Conservation (phyloP, 768 basidiomycete species). For the Phylloporus arenicola region DNA sequence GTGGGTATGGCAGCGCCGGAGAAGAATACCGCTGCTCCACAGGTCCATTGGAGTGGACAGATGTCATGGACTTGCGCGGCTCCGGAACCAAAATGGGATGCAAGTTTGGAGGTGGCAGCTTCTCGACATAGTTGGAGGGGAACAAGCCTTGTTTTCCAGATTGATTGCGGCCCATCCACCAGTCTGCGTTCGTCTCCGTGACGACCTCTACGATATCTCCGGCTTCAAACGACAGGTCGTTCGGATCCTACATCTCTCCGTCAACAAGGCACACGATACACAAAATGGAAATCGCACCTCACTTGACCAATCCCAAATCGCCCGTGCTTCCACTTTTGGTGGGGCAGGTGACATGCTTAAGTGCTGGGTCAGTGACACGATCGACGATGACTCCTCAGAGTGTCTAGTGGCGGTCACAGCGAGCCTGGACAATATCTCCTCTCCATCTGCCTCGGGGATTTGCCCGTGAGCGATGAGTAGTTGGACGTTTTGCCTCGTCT, state of each 20-base stretch:
- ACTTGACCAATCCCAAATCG: slow-evolving; percentile 28
- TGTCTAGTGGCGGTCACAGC: slow-evolving; percentile 18
- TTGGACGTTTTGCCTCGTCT: slow-evolving; percentile 43
- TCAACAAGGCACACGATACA: slow-evolving; percentile 5
- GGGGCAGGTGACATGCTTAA: slow-evolving; percentile 23
- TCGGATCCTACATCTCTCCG: slow-evolving; percentile 49
- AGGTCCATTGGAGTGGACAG: slow-evolving; percentile 3
- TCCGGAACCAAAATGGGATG: slow-evolving; percentile 23
- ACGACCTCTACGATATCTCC: slow-evolving; percentile 80
- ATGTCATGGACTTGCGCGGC: slow-evolving; percentile 15
- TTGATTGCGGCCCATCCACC: slow-evolving; percentile 74
- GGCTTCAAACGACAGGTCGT: slow-evolving; percentile 66
- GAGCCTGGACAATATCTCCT: slow-evolving; percentile 37
- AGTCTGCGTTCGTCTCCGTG: slow-evolving; percentile 80
- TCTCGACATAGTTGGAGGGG: slow-evolving; percentile 74
- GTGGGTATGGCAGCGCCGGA: slow-evolving; percentile 17
- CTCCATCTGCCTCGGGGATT: slow-evolving; percentile 37
- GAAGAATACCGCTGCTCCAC: slow-evolving; percentile 14
- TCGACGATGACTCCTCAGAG: slow-evolving; percentile 10
- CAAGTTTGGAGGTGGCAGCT: slow-evolving; percentile 27
- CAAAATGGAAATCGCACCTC: slow-evolving; percentile 17
- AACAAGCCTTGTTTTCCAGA: slow-evolving; percentile 68
- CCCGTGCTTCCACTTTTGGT: slow-evolving; percentile 24
- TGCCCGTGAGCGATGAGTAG: slow-evolving; percentile 41
- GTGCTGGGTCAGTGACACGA: slow-evolving; percentile 18